A percentile compares a stretch with the other conserved stretches of the same genome.
Conservation (phyloP, 2,329 filamentous ascomycete genomes). For the Periconia sp. region DNA sequence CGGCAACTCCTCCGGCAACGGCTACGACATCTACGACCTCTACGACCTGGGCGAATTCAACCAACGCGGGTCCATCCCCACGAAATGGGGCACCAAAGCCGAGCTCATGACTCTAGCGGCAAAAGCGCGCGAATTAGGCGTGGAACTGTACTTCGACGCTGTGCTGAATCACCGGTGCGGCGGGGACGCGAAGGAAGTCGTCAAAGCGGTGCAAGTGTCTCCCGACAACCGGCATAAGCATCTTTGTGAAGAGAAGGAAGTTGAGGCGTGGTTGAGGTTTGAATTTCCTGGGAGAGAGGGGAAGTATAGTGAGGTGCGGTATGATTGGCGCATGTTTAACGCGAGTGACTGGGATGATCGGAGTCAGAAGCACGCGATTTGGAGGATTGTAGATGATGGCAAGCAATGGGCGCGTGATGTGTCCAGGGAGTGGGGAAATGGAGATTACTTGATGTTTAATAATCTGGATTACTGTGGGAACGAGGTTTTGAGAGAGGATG, state of each 20-base stretch:
- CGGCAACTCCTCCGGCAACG: conserved; percentile 1
- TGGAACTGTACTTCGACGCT: neutral
- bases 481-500: neutral
- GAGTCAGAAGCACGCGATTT: neutral
- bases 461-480: neutral
- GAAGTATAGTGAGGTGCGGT: neutral
- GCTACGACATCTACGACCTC: conserved; percentile 5
- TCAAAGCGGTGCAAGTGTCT: neutral
- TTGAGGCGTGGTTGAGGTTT: neutral
- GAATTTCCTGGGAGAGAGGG: neutral
- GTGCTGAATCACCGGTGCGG: conserved; percentile 2
- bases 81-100: conserved; percentile 3
- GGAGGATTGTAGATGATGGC: neutral
- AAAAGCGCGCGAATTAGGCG: neutral
- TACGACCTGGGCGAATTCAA: conserved; percentile 3
- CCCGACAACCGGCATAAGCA: neutral
- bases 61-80: neutral
- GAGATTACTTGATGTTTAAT: conserved; percentile 2
- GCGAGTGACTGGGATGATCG: conserved; percentile 4
- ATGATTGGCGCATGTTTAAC: conserved; percentile 4
- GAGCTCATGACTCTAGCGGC: neutral
- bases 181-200: neutral
- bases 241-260: neutral
- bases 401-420: conserved; percentile 1
- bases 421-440: conserved; percentile 1